Evolutionary conservation across 2,329 filamentous ascomycete species (phyloP).

Genomic region (Laburnicola sp.): DNA sequence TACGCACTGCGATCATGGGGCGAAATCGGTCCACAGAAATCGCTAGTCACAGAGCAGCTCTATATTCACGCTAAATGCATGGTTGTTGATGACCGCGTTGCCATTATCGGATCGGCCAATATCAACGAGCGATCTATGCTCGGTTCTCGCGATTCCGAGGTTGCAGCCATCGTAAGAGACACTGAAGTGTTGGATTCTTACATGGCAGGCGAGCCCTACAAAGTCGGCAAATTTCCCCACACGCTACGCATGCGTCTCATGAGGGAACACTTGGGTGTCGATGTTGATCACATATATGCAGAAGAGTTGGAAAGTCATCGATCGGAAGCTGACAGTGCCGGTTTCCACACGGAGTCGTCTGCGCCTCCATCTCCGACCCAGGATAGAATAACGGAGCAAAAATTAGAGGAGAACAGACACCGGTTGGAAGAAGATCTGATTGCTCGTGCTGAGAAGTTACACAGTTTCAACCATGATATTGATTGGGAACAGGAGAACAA

Average conservation of each 20-base stretch:
- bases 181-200: slow-evolving; percentile 89
- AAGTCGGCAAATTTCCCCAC: slow-evolving; percentile 89
- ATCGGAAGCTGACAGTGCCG: slow-evolving; percentile 69
- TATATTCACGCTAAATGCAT: slow-evolving; percentile 99
- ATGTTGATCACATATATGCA: slow-evolving; percentile 76
- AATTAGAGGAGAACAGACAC: slow-evolving; percentile 45
- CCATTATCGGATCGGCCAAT: slow-evolving; percentile 94
- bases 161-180: slow-evolving; percentile 86
- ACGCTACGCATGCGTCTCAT: slow-evolving; percentile 90
- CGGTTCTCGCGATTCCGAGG: slow-evolving; percentile 87
- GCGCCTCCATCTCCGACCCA: slow-evolving; percentile 37
- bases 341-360: slow-evolving; percentile 48
- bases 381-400: slow-evolving; percentile 44
- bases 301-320: slow-evolving; percentile 41
- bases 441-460: slow-evolving; percentile 58
- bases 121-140: slow-evolving; percentile 98
- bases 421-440: slow-evolving; percentile 60
- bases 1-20: slow-evolving; percentile 93
- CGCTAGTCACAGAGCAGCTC: slow-evolving; percentile 89
- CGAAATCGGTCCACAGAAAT: slow-evolving; percentile 78
- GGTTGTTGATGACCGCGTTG: slow-evolving; percentile 90
- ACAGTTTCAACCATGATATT: slow-evolving; percentile 77
- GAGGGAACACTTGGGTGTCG: slow-evolving; percentile 94
- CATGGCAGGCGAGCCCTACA: slow-evolving; percentile 88
- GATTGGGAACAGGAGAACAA: slow-evolving; percentile 63